Base-by-base conservation (phyloP, 345 rosid species). In the Aethionema arabicum region DNA sequence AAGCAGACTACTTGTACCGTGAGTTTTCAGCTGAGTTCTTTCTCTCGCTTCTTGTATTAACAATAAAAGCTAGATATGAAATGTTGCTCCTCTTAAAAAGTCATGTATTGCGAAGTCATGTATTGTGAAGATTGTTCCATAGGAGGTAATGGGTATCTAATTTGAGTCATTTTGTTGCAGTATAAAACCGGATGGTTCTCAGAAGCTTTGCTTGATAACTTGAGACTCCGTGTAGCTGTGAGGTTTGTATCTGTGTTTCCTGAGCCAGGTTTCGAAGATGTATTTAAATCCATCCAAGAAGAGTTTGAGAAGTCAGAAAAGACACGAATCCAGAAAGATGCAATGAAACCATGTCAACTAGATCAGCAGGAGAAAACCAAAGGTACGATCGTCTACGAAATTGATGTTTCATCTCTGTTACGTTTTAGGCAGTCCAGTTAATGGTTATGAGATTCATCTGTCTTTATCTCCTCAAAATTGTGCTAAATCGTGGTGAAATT, bases 101-200 rank as follows among this genome's bases (percentile, higher is more conserved):
- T 30, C 40, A 39, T 55, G 52, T 33, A 35, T 36, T 11, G 30
- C 27, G 5, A 31, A 32, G 2, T 38, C 13, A 27, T 37, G 32
- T 50, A 4, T 4, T 32, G 15, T 2, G 30, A 4, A 43, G 8
- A 9, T 31, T 42, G n/a, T 51, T 50, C 10, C 37, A 30, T 59
- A 11, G 52, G 32, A 36, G 5, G 38, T 21, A 7, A 40, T 12
- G 39, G 6, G 4, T 11, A 7, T 54, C 62, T 55, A 45, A 48
- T 30, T 52, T 48, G 16, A 72, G 72, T 52, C 56, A 29, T 49
- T 72, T 57, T 64, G 16, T 49, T 62, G 72, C 8, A 91, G 98
- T 72, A 76, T 61, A 82, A 72, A 82, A 83, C 91, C 16, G 96
- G 98, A 56, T 91, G 98, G 98, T 87, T 91, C 76, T 76, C 77